These are phyloP conservation scores for Zygnema cylindricum DNA, from an alignment of 139 green algal genomes.

Conservation along the genomic window DNA sequence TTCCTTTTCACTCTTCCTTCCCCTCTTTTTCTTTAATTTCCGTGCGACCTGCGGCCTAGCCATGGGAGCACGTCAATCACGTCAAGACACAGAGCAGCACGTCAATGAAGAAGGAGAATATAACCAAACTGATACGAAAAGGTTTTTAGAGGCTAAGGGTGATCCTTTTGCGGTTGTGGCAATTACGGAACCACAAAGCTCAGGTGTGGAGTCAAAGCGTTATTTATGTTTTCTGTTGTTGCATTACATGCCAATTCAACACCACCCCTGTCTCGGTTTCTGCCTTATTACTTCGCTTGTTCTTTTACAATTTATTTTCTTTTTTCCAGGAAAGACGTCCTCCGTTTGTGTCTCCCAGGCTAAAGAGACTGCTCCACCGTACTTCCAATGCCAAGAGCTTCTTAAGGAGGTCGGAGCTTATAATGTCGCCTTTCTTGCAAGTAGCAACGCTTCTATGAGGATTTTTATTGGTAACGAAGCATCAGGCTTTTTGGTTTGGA, in stretches of 20 bases:
- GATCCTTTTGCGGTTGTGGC: slow-evolving; percentile 86
- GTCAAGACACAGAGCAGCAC: no score
- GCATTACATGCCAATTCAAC: neutral
- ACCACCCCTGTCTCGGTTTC: neutral
- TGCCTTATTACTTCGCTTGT: neutral
- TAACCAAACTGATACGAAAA: slow-evolving; percentile 5
- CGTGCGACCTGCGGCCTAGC: no score
- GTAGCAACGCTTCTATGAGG: no score
- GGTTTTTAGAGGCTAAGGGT: slow-evolving; percentile 20
- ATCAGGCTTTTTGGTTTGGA: no score
- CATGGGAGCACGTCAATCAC: no score
- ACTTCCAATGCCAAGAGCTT: slow-evolving; percentile 91
- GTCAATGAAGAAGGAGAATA: slow-evolving; percentile 42
- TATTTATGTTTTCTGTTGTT: neutral
- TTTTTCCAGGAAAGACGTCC: slow-evolving; percentile 66
- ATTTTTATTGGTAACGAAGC: no score
- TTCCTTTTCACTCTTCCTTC: no score
- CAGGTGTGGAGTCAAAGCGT: slow-evolving; percentile 60
- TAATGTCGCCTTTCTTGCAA: neutral
- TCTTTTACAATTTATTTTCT: neutral
- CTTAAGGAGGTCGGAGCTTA: slow-evolving; percentile 84
- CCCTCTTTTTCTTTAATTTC: no score
- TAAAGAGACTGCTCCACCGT: slow-evolving; percentile 76
- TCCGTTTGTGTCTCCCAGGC: no score
- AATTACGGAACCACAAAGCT: slow-evolving; percentile 96